Base-by-base conservation (phyloP, 192 early-diverging fungal species). In the Irineochytrium annulatum region DNA sequence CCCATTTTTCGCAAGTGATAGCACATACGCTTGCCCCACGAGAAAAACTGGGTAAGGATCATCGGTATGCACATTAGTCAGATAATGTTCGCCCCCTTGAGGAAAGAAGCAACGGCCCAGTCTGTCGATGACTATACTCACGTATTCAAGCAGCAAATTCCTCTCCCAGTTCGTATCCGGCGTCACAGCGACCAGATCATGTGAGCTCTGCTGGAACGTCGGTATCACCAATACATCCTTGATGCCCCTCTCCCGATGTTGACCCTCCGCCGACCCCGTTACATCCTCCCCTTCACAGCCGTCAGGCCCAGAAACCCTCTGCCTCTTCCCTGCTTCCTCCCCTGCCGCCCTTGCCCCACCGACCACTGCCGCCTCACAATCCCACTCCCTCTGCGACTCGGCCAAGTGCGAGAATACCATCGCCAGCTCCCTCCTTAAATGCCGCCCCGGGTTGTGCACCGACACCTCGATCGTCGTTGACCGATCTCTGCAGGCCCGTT, bases 181-280 rank as follows among this genome's bases (percentile, higher is more conserved):
- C 24, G 78, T 80, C 39, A 87, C 80, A 33, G 86, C 87, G 26
- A 92, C 82, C 81, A 97, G 82, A 35, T 94, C 91, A 27, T 85
- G 62, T 1, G 52, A 48, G 43, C 89, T 87, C 55, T 77, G 78
- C 65, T 93, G 90, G 63, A 94, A 90, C 0, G 83, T 86, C 16
- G 93, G 91, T 2, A 97, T 80, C 20, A 97, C 79, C 29, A 91
- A 37, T 14, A 94, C 59, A 14, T 78, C 62, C 3, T 71, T 77
- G 63, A 27, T 63, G 66, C 31, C 33, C 37, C 30, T n/a, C 43
- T 20, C 8, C 39, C 6, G 14, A 20, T 13, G 34, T 17, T 70
- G 20, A 16, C 30, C 24, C 16, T 13, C 59, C 45, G 43, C 22
- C 45, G 59, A 6, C 44, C 28, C 11, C 26, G 6, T 1, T 49